These are phyloP conservation scores for Chiua virens DNA, from an alignment of 768 basidiomycete species.

Conservation along the genomic window DNA sequence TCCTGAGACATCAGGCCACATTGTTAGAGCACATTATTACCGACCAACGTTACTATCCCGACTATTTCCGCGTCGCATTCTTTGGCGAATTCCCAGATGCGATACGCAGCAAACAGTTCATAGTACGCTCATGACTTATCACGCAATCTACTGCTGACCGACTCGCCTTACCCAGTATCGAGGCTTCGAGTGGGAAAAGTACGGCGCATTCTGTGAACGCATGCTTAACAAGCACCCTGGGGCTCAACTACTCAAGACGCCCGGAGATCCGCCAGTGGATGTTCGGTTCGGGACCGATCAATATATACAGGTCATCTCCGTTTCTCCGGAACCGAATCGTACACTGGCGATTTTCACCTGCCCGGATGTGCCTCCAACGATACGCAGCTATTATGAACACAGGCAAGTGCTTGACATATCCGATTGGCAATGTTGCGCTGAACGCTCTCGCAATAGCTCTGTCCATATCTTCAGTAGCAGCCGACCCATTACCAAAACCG, in stretches of 20 bases:
- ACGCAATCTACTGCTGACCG: background rate
- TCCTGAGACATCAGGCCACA: slow-evolving; percentile 84
- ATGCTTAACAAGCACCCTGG: slow-evolving; percentile 90
- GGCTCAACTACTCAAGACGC: slow-evolving; percentile 72
- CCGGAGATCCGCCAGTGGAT: slow-evolving; percentile 78
- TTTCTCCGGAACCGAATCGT: slow-evolving; percentile 83
- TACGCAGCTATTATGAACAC: slow-evolving; percentile 86
- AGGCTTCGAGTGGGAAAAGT: slow-evolving; percentile 94
- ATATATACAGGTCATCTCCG: slow-evolving; percentile 86
- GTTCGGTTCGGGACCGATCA: slow-evolving; percentile 76
- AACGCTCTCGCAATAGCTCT: slow-evolving; percentile 48
- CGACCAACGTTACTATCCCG: slow-evolving; percentile 82
- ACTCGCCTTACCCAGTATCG: slow-evolving; percentile 61
- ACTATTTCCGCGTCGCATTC: slow-evolving; percentile 92
- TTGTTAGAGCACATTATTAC: slow-evolving; percentile 83
- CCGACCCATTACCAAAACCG: slow-evolving; percentile 62
- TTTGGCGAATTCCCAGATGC: slow-evolving; percentile 89
- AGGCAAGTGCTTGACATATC: slow-evolving; percentile 46
- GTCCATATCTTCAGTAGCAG: slow-evolving; percentile 81
- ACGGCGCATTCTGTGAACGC: slow-evolving; percentile 83
- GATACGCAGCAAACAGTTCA: slow-evolving; percentile 86
- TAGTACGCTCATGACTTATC: slow-evolving; percentile 49
- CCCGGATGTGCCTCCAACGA: slow-evolving; percentile 75
- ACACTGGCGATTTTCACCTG: slow-evolving; percentile 77
- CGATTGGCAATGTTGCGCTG: background rate